Base-by-base conservation (phyloP, 2,329 filamentous ascomycete genomes). In the Fusarium sp. region DNA sequence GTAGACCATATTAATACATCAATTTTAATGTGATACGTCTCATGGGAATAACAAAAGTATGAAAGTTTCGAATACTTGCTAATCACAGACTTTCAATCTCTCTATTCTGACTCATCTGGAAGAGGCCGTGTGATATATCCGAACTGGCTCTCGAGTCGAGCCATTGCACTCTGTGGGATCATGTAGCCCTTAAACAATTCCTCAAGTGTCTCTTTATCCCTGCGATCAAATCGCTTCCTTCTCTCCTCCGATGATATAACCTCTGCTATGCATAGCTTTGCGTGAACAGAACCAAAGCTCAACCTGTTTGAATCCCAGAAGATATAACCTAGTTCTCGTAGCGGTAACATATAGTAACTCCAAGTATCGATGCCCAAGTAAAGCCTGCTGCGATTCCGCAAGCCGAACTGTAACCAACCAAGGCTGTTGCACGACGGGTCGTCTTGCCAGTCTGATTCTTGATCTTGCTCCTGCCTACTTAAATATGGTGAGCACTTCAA, bases 121-220 rank as follows among this genome's bases (percentile, higher is more conserved):
- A 37, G 4, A 37, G 34, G 34, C 3, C 34, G 34, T 1, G 2
- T n/a, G 18, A 37, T 37, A 10, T 37, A 37, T 0, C 34, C 34
- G 2, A 37, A 37, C 34, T 37, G 0, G 34, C 18, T n/a, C 18
- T 37, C 34, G 1, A 37, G 34, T n/a, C 34, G 18, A 0, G 0
- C 4, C 34, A 37, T 4, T 1, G n/a, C 34, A 7, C 9, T 4
- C 4, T 10, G 9, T n/a, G 34, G 18, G 3, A 37, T 37, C 9
- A 37, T 11, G 10, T 3, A 1, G 2, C 34, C 34, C 1, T 37
- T 37, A 6, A 37, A 34, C 2, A 2, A 3, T 0, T 37, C 3
- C 10, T 37, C 34, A 4, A 37, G 1, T 7, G 34, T 37, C n/a
- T 37, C 10, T 37, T 37, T n/a, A 11, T n/a, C 9, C 34, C 32